These are phyloP conservation scores for Glonium stellatum DNA, from an alignment of 495 filamentous ascomycete genomes.

Conservation along the genomic window DNA sequence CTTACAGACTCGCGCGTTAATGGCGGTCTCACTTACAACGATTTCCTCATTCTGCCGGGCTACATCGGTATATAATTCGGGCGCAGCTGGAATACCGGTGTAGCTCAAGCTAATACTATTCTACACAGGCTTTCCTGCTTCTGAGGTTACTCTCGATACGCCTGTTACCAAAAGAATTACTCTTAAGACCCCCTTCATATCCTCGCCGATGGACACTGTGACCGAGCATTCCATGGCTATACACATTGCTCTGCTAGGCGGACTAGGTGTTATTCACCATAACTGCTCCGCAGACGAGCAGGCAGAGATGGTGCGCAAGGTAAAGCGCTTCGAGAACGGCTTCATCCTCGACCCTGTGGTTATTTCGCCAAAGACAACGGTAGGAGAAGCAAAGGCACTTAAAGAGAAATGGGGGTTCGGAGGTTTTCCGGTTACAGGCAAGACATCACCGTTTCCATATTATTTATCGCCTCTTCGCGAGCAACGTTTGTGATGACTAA, in stretches of 20 bases:
- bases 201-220: conserved; percentile 99
- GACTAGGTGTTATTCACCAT: conserved; percentile 96
- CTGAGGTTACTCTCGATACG: conserved; percentile 79
- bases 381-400: conserved; percentile 81
- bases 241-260: conserved; percentile 94
- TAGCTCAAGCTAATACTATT: conserved; percentile 5
- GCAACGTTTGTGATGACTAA: conserved; percentile 55
- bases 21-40: conserved; percentile 84
- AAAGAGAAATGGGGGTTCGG: conserved; percentile 99
- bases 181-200: conserved; percentile 89
- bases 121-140: conserved; percentile 70
- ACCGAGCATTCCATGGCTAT: conserved; percentile 99
- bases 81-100: neutral
- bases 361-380: conserved; percentile 76
- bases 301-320: conserved; percentile 98
- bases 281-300: conserved; percentile 94
- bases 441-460: conserved; percentile 37
- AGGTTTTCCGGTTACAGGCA: conserved; percentile 97
- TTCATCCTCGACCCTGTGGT: conserved; percentile 97
- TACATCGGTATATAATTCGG: conserved; percentile 51
- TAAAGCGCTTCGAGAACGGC: conserved; percentile 98
- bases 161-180: conserved; percentile 89
- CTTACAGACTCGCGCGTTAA: conserved; percentile 79
- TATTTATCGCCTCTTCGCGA: conserved; percentile 13
- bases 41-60: conserved; percentile 61